These are phyloP conservation scores for Polychaeton citri DNA, from an alignment of 2,329 filamentous ascomycete genomes.

Conservation along the genomic window DNA sequence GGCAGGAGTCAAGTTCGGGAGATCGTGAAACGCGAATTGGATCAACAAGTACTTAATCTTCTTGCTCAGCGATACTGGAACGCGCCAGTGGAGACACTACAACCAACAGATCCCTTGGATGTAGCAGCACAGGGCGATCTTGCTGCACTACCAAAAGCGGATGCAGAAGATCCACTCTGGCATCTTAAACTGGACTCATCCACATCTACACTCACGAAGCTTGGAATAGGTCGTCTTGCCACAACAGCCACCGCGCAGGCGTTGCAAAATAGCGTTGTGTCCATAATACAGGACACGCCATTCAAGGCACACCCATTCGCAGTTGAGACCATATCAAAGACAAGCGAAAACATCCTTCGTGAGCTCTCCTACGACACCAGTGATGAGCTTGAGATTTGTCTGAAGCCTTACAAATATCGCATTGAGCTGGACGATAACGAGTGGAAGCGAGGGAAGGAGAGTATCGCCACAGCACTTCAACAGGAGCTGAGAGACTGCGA, in stretches of 20 bases:
- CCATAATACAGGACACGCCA: constrained; percentile 63
- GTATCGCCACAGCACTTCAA: constrained; percentile 68
- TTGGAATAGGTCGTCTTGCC: constrained; percentile 83
- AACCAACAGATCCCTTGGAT: constrained; percentile 25
- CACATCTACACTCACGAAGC: constrained; percentile 76
- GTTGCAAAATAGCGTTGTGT: constrained; percentile 74
- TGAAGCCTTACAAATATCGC: constrained; percentile 97
- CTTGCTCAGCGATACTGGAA: constrained; percentile 96
- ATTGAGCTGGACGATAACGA: constrained; percentile 88
- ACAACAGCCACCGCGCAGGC: constrained; percentile 81
- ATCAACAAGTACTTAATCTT: constrained; percentile 87
- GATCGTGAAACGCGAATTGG: constrained; percentile 79
- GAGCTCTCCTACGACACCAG: constrained; percentile 94
- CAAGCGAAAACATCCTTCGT: constrained; percentile 77
- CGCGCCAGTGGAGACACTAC: constrained; percentile 77
- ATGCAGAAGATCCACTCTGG: constrained; percentile 80
- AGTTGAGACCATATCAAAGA: constrained; percentile 81
- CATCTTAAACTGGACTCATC: constrained; percentile 87
- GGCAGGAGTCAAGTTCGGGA: constrained; percentile 80
- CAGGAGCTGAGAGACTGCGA: constrained; percentile 79
- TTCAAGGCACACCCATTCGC: constrained; percentile 88
- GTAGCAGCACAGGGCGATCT: constrained; percentile 18
- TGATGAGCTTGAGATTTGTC: constrained; percentile 96
- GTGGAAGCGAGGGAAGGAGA: constrained; percentile 75
- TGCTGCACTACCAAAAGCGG: constrained; percentile 69